Conservation (phyloP, 2,329 filamentous ascomycete genomes). For the Orbilia quercus region DNA sequence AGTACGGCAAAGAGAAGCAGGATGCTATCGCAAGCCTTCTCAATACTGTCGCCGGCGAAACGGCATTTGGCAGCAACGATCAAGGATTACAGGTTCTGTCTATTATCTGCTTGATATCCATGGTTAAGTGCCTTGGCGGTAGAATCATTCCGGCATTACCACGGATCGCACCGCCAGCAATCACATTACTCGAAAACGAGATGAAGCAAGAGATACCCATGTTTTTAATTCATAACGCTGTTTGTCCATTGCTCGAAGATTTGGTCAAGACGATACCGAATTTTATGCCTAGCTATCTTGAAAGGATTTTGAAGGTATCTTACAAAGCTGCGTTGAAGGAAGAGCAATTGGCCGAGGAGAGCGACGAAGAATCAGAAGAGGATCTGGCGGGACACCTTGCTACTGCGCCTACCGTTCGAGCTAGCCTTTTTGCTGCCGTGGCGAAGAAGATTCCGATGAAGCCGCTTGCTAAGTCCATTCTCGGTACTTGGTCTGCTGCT, state of each 20-base stretch:
- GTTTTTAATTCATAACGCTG: constrained; percentile 76
- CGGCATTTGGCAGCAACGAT: constrained; percentile 80
- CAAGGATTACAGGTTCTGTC: constrained; percentile 81
- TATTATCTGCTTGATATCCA: constrained; percentile 86
- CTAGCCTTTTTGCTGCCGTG: constrained; percentile 63
- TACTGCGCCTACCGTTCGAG: constrained; percentile 45
- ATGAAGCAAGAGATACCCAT: constrained; percentile 66
- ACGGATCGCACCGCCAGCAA: constrained; percentile 75
- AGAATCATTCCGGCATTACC: constrained; percentile 86
- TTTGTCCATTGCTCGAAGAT: constrained; percentile 81
- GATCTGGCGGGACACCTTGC: constrained; percentile 53
- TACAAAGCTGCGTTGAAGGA: constrained; percentile 74
- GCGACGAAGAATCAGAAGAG: constrained; percentile 67
- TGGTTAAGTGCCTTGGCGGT: constrained; percentile 87
- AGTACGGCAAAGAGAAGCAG: constrained; percentile 91
- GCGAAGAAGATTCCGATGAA: constrained; percentile 80
- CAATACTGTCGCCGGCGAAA: constrained; percentile 77
- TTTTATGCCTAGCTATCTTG: constrained; percentile 84
- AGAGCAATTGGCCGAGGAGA: constrained; percentile 60
- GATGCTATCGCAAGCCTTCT: constrained; percentile 80
- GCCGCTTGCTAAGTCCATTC: constrained; percentile 54
- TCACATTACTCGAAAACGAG: constrained; percentile 76
- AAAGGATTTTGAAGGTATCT: constrained; percentile 77
- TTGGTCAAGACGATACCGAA: constrained; percentile 86
- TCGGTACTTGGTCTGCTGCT: constrained; percentile 57